Evolutionary conservation across 495 filamentous ascomycete species (phyloP).

Genomic region (Cladorrhinum samala): DNA sequence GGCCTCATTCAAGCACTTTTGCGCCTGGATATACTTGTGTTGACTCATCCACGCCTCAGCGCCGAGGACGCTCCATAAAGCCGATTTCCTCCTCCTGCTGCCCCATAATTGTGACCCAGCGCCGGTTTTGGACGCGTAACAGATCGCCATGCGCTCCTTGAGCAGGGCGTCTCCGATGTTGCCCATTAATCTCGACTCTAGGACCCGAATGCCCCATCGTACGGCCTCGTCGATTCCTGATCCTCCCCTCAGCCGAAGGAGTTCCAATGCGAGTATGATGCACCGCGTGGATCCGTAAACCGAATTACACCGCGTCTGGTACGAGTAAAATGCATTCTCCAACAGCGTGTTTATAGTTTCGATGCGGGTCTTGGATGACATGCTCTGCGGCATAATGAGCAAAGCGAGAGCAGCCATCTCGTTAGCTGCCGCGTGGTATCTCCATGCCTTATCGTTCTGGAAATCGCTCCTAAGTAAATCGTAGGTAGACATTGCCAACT

Average conservation of each 20-base stretch:
- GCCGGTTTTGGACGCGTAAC: slow-evolving; percentile 68
- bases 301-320: slow-evolving; percentile 73
- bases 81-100: slow-evolving; percentile 70
- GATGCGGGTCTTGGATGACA: slow-evolving; percentile 63
- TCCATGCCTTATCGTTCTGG: slow-evolving; percentile 93
- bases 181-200: slow-evolving; percentile 70
- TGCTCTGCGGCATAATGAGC: slow-evolving; percentile 64
- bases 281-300: slow-evolving; percentile 72
- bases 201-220: slow-evolving; percentile 70
- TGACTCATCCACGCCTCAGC: slow-evolving; percentile 76
- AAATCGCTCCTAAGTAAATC: slow-evolving; percentile 84
- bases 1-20: slow-evolving; percentile 64
- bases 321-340: slow-evolving; percentile 85
- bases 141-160: slow-evolving; percentile 76
- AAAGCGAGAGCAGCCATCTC: slow-evolving; percentile 87
- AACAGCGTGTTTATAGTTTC: slow-evolving; percentile 80
- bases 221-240: slow-evolving; percentile 81
- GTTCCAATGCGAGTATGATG: slow-evolving; percentile 68
- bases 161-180: slow-evolving; percentile 71
- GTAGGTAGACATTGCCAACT: slow-evolving; percentile 83
- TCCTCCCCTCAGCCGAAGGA: slow-evolving; percentile 70
- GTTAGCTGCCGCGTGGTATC: slow-evolving; percentile 82
- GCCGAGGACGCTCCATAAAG: slow-evolving; percentile 80
- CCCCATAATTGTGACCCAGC: slow-evolving; percentile 60
- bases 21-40: slow-evolving; percentile 62